Conservation (phyloP, 352 stramenopile species). For the Achlya hypogyna region DNA sequence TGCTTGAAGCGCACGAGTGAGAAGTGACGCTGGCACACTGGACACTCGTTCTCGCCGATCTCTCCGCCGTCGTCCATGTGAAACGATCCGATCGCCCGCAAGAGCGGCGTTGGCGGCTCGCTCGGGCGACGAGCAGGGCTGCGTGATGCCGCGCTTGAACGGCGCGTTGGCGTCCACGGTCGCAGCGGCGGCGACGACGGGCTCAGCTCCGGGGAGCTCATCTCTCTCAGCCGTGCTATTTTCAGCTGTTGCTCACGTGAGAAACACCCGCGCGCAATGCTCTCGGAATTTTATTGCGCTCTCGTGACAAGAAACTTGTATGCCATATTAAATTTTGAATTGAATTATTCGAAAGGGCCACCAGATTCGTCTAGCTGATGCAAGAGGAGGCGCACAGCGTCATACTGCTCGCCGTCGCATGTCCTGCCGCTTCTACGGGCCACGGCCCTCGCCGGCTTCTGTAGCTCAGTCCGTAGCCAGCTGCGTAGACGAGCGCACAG, state of each 20-base stretch:
- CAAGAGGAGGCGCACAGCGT: too few species aligned
- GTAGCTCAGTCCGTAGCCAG: too few species aligned
- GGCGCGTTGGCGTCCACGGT: neutral
- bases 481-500: too few species aligned
- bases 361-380: too few species aligned
- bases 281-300: too few species aligned
- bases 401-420: too few species aligned
- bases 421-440: too few species aligned
- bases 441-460: too few species aligned
- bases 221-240: neutral
- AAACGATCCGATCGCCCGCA: neutral
- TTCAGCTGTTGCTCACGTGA: neutral
- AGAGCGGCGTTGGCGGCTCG: neutral
- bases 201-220: neutral
- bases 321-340: too few species aligned
- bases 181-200: neutral
- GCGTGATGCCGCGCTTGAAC: neutral
- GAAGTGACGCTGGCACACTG: constrained; percentile 16
- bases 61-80: constrained; percentile 2
- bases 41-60: neutral
- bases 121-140: neutral
- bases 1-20: constrained; percentile 73
- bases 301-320: too few species aligned
- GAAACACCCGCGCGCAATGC: neutral
- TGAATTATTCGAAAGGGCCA: too few species aligned